These are phyloP conservation scores for Exsudoporus floridanus DNA, from an alignment of 1,284 basidiomycete genomes.

Conservation along the genomic window DNA sequence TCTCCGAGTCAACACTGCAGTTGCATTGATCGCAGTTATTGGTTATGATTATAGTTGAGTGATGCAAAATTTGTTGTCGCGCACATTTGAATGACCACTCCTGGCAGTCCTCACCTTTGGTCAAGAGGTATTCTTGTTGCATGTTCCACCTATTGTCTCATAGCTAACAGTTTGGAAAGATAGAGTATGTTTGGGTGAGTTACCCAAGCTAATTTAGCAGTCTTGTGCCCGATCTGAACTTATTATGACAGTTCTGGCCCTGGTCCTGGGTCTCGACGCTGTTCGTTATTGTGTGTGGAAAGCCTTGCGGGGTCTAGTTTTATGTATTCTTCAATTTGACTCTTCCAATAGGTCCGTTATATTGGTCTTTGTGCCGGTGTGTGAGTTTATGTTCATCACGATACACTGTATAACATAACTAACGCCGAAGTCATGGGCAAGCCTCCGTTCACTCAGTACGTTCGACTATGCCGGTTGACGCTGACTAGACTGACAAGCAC, in stretches of 20 bases:
- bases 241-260: neutral
- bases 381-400: neutral
- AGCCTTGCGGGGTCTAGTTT: neutral
- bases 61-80: neutral
- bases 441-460: neutral
- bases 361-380: neutral
- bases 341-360: conserved; percentile 3
- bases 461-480: neutral
- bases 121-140: neutral
- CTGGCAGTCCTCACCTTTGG: neutral
- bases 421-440: neutral
- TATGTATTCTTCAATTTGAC: neutral
- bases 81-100: neutral
- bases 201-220: neutral
- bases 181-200: conserved; percentile 9
- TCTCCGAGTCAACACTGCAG: neutral
- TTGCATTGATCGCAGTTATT: neutral
- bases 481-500: neutral
- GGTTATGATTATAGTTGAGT: conserved; percentile 6
- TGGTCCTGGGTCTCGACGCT: conserved; percentile 1
- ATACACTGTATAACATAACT: neutral
- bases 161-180: neutral
- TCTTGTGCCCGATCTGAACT: neutral
- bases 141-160: neutral
- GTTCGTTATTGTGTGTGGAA: neutral